Evolutionary conservation across 805 yeast species (phyloP), one percentile per base, ranked within the genome.

Genomic region (Komagataella phaffii): DNA sequence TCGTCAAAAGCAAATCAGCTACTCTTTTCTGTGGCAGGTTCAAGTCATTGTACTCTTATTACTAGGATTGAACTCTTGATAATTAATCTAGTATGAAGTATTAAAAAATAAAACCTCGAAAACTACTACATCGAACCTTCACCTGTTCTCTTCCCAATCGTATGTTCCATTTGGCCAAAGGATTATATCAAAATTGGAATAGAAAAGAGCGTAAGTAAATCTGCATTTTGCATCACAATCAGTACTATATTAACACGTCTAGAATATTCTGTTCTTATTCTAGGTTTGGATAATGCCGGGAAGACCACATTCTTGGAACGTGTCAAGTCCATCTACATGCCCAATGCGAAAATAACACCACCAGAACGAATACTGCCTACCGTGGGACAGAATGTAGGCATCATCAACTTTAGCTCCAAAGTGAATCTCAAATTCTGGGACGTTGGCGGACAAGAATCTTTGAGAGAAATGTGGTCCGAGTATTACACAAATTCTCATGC

Each of bases 241-340:
- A 24, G 24, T 12, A 7, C 23, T 6, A n/a, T 44, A 45, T 45
- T 40, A 30, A 48, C 45, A 23, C 44, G 2, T 21, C 17, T 30
- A 71, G 88, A 84, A 64, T 86, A 86, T 61, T 80, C 89, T 1
- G 77, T 86, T 3, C 73, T 91, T 49, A 86, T 91, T 44, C 71
- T 91, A 19, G 99, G 99, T 17, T 75, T 91, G 24, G 97, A 91
- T 65, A 90, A 91, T 70, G 96, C 98, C 0, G 99, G 99, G 1
- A 91, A 91, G 64, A 93, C 98, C 12, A 85, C 91, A 0, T 75
- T 84, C 53, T 63, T 84, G 21, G 93, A 85, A 62, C 76, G 81
- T 56, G 66, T 83, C 44, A 85, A 85, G 60, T 71, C 74, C 47
- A 64, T 73, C 48, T 82, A 76, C 59, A 69, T 72, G 30, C 66